Evolutionary conservation across 2,329 filamentous ascomycete genomes (phyloP).

Genomic region (Daldinia sp.): DNA sequence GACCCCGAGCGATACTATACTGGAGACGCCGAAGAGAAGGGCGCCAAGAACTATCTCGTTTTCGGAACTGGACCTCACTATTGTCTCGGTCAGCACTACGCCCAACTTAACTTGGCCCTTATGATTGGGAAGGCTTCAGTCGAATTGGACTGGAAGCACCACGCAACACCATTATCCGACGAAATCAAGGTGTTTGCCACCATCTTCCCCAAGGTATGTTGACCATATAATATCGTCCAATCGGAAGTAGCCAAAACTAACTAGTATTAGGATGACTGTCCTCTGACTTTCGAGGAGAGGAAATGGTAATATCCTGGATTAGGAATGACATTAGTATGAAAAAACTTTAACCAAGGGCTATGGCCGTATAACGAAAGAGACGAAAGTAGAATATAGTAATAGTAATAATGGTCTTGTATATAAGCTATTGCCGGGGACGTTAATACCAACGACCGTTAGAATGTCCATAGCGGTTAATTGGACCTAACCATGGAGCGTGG

Average conservation of each 20-base stretch:
- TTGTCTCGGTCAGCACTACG: constrained; percentile 93
- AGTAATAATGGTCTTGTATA: constrained; percentile 42
- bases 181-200: constrained; percentile 98
- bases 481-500: constrained; percentile 9
- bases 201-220: constrained; percentile 90
- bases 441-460: constrained; percentile 13
- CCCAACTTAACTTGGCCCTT: constrained; percentile 84
- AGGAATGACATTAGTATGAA: not conserved
- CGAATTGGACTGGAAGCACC: constrained; percentile 88
- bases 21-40: constrained; percentile 85
- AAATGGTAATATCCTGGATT: constrained; percentile 51
- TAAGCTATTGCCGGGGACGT: constrained; percentile 29
- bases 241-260: constrained; percentile 43
- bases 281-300: constrained; percentile 72
- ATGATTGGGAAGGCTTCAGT: constrained; percentile 92
- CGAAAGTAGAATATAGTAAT: constrained; percentile 37
- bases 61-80: constrained; percentile 97
- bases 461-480: constrained; percentile 27
- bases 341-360: not conserved
- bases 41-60: constrained; percentile 93
- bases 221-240: not conserved
- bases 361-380: constrained; percentile 24
- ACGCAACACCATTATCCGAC: constrained; percentile 83
- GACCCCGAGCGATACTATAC: constrained; percentile 92
- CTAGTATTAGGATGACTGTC: constrained; percentile 76